Percentiles rank a stretch among this genome's conserved stretches.
Conservation (phyloP, 2,329 filamentous ascomycete species). For the Tolypocladium album region DNA sequence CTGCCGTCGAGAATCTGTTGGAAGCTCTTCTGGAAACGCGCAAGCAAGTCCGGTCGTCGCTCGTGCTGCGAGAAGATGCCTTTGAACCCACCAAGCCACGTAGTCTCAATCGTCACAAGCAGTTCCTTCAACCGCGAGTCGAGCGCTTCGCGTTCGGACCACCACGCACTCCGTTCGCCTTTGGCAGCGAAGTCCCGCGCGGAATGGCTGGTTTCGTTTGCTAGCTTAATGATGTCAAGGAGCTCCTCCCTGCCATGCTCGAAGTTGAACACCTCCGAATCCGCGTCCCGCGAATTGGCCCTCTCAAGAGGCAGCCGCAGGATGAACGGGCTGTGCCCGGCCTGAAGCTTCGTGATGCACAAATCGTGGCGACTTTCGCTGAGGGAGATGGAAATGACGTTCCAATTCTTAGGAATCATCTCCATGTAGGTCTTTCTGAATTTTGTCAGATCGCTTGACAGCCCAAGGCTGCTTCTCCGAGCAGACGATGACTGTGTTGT, state of each 20-base stretch:
- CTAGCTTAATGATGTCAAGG: conserved; percentile 67
- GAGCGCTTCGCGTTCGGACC: conserved; percentile 71
- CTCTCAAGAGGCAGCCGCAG: conserved; percentile 76
- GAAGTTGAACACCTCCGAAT: conserved; percentile 73
- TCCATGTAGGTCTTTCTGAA: conserved; percentile 80
- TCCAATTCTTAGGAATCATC: conserved; percentile 75
- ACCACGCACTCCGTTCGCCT: conserved; percentile 76
- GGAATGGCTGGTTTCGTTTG: conserved; percentile 74
- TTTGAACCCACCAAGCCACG: conserved; percentile 92
- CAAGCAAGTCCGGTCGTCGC: conserved; percentile 52
- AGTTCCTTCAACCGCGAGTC: conserved; percentile 70
- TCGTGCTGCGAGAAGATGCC: conserved; percentile 78
- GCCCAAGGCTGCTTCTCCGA: conserved; percentile 32
- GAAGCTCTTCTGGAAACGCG: conserved; percentile 68
- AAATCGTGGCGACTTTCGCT: conserved; percentile 77
- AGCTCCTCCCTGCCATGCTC: conserved; percentile 70
- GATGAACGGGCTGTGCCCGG: conserved; percentile 69
- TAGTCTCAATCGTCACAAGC: conserved; percentile 75
- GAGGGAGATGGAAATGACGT: conserved; percentile 72
- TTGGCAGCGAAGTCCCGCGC: conserved; percentile 60
- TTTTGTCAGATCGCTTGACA: conserved; percentile 40
- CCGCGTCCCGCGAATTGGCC: conserved; percentile 69
- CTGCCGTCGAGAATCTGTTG: conserved; percentile 71
- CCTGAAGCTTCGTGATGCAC: conserved; percentile 75
- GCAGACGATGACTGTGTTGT: conserved; percentile 15